phyloP scores from a whole-genome alignment of 2,329 filamentous ascomycete genomes.

The Fusarium hostae region DNA sequence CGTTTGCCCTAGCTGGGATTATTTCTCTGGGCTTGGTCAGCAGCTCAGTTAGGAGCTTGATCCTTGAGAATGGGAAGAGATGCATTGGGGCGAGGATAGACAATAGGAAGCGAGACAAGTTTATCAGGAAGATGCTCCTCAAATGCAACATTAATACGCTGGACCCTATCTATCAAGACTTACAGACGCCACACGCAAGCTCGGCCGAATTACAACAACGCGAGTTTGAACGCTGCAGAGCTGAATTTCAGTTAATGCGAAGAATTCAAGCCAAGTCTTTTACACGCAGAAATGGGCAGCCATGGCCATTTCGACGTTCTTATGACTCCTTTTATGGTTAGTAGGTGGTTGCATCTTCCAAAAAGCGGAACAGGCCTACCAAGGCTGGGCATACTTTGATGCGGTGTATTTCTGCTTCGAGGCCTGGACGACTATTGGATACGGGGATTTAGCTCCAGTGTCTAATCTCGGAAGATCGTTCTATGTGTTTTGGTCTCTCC shows the following conservation, averaged over 20 bases:
- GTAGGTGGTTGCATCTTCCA: background rate
- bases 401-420: slow-evolving; percentile 1
- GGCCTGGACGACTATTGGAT: slow-evolving; percentile 1
- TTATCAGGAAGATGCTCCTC: background rate
- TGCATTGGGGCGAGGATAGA: background rate
- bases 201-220: background rate
- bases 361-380: background rate
- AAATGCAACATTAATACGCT: background rate
- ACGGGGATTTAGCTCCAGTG: background rate
- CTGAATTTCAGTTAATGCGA: background rate
- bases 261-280: background rate
- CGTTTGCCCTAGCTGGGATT: background rate
- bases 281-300: background rate
- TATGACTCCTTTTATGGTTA: background rate
- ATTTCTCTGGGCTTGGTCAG: background rate
- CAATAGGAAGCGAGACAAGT: background rate
- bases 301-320: background rate
- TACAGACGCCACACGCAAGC: background rate
- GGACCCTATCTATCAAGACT: background rate
- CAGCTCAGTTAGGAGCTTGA: background rate
- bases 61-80: background rate
- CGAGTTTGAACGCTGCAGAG: background rate
- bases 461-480: background rate
- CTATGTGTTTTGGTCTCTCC: slow-evolving; percentile 3
- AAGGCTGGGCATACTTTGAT: slow-evolving; percentile 3